These are phyloP conservation scores for Trapa incisa DNA, from an alignment of 345 rosid species.

Conservation along the genomic window DNA sequence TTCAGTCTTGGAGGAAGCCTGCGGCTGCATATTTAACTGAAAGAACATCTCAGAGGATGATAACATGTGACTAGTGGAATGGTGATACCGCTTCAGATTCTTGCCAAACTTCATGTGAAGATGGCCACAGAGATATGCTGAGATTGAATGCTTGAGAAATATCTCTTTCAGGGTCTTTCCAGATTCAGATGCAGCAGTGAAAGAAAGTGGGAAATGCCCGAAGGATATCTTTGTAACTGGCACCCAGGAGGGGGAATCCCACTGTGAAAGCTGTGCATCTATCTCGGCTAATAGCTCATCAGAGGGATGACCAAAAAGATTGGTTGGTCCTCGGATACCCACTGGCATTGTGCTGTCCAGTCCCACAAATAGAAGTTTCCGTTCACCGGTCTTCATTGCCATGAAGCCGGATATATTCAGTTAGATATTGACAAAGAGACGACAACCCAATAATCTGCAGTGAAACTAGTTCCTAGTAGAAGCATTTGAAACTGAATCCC, in stretches of 20 bases:
- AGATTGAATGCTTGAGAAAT: slow-evolving; percentile 74
- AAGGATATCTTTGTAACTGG: slow-evolving; percentile 69
- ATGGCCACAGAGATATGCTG: slow-evolving; percentile 85
- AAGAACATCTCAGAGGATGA: slow-evolving; percentile 33
- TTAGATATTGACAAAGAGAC: neutral
- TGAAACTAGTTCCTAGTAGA: no score
- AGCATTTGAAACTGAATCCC: no score
- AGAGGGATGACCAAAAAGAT: slow-evolving; percentile 90
- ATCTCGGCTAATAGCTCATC: slow-evolving; percentile 52
- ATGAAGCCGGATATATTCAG: neutral
- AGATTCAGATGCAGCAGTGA: slow-evolving; percentile 51
- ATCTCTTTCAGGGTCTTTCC: slow-evolving; percentile 56
- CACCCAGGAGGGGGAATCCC: slow-evolving; percentile 48
- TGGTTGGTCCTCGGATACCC: slow-evolving; percentile 90
- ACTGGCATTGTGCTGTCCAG: slow-evolving; percentile 68
- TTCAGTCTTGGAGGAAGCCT: neutral
- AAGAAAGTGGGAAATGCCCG: slow-evolving; percentile 90
- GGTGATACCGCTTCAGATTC: slow-evolving; percentile 79
- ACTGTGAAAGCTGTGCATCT: slow-evolving; percentile 57
- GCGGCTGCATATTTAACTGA: slow-evolving; percentile 61
- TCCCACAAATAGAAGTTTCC: slow-evolving; percentile 71
- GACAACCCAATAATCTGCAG: no score
- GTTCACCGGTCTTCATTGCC: slow-evolving; percentile 34
- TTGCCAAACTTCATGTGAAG: slow-evolving; percentile 58
- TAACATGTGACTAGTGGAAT: slow-evolving; percentile 18